A percentile compares a stretch with the other conserved stretches of the same genome.
Conservation (phyloP, 2,329 filamentous ascomycete genomes). For the Canariomyces notabilis region DNA sequence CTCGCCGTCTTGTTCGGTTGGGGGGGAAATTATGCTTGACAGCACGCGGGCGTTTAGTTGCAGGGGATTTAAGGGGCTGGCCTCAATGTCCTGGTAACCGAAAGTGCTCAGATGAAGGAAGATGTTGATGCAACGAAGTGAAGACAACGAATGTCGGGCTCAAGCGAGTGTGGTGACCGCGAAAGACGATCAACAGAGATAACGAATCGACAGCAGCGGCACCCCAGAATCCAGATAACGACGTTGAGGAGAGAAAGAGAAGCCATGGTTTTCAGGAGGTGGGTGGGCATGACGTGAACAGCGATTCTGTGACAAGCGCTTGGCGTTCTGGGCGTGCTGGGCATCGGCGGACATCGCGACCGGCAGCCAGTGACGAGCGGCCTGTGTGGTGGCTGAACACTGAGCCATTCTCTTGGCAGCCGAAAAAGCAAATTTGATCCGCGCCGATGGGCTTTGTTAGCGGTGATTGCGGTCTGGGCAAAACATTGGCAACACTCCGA, state of each 20-base stretch:
- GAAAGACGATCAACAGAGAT: slow-evolving; percentile 6
- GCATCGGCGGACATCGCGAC: slow-evolving; percentile 13
- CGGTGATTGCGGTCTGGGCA: neutral
- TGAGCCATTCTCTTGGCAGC: slow-evolving; percentile 8
- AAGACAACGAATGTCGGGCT: slow-evolving; percentile 9
- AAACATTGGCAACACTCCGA: neutral
- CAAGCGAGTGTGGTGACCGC: slow-evolving; percentile 19
- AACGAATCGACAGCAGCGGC: slow-evolving; percentile 1
- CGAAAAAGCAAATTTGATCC: neutral
- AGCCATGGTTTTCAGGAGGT: slow-evolving; percentile 16
- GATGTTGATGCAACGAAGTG: neutral
- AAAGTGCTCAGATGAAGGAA: neutral
- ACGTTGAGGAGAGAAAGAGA: neutral
- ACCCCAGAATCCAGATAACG: neutral
- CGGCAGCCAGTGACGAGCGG: neutral
- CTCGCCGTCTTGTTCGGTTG: neutral
- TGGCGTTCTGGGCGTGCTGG: slow-evolving; percentile 17
- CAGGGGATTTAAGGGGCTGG: too few species aligned
- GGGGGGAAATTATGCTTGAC: neutral
- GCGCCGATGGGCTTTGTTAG: neutral
- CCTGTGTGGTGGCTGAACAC: neutral
- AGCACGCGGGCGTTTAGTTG: too few species aligned
- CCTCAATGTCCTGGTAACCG: neutral
- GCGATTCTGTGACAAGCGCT: slow-evolving; percentile 20
- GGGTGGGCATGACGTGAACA: slow-evolving; percentile 20